Evolutionary conservation across 2,329 filamentous ascomycete species (phyloP), one percentile per base, ranked within the genome.

Genomic region (Colletotrichum somersetense): DNA sequence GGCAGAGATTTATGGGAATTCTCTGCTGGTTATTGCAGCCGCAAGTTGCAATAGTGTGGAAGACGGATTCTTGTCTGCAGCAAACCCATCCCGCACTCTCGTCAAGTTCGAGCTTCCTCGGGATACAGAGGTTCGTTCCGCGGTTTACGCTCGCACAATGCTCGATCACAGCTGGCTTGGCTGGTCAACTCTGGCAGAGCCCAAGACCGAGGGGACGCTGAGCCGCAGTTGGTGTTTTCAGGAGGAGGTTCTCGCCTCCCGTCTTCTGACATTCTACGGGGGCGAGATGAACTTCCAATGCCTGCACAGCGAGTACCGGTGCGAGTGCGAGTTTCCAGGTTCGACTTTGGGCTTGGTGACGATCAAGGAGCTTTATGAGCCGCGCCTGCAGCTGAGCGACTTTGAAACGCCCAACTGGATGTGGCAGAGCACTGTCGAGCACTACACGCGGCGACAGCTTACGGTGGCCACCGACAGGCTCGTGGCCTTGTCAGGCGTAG

Each of bases 201-300:
- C 53, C 20, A 66, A 66, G 33, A 2, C 38, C 4, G 40, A 6
- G 20, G 63, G 63, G 20, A 58, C 63, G 3, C 38, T 67, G 11
- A 67, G 56, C 23, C 65, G 65, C 26, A 55, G 56, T 16, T 62
- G 56, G 46, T 62, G 65, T 20, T 67, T 62, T 23, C 65, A 67
- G 44, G 65, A 67, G 35, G 56, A 61, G 12, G 46, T 67, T 1
- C 55, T 67, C 16, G 46, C 65, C 0, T 38, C 65, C 10, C 55
- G 65, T 11, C 46, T 67, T 2, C 58, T 62, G 16, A 67, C 65
- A 1, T 67, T 67, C 18, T 61, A 44, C 30, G 40, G 58, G 5
- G 56, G 46, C 56, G 65, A 62, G 50, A 59, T 67, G 56, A 59
- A 62, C 56, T 62, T 59, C 18, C 65, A 67, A 6, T 55, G 65